Evolutionary conservation across 108 stramenopile species (phyloP).

Genomic region (Fistulifera pelliculosa): DNA sequence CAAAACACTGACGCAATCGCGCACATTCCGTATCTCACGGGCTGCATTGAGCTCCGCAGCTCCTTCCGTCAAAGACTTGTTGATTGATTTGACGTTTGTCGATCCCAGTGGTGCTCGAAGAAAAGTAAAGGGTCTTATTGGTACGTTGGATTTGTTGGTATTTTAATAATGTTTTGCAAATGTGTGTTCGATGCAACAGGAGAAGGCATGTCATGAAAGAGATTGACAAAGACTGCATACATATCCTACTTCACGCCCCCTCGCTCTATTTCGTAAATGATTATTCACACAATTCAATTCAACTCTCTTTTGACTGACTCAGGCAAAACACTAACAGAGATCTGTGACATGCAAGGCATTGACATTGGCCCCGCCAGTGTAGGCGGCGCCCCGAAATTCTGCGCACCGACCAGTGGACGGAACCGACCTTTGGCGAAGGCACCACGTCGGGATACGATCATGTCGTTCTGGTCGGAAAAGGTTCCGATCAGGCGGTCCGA

Average conservation of each 20-base stretch:
- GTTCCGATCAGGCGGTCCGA: slow-evolving; percentile 45
- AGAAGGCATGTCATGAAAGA: background rate
- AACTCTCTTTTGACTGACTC: background rate
- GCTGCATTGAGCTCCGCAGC: slow-evolving; percentile 8
- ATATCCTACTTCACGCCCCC: background rate
- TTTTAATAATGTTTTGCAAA: too few species aligned
- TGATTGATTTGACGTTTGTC: slow-evolving; percentile 71
- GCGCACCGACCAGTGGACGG: slow-evolving; percentile 62
- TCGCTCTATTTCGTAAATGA: background rate
- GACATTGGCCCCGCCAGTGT: slow-evolving; percentile 67
- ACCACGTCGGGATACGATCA: slow-evolving; percentile 81
- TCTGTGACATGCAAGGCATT: slow-evolving; percentile 66
- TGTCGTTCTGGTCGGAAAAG: slow-evolving; percentile 61
- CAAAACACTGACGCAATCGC: too few species aligned
- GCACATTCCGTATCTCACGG: too few species aligned
- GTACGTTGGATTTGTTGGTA: slow-evolving; percentile 31
- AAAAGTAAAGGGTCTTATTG: slow-evolving; percentile 63
- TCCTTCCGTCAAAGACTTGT: slow-evolving; percentile 65
- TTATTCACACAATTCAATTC: background rate
- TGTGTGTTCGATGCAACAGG: background rate
- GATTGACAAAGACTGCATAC: too few species aligned
- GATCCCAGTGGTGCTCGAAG: slow-evolving; percentile 78
- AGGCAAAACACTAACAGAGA: slow-evolving; percentile 64
- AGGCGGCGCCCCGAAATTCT: slow-evolving; percentile 39
- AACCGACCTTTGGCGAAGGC: slow-evolving; percentile 83